phyloP scores from a whole-genome alignment of 306 rosid species.

The Acacia acuminata region DNA sequence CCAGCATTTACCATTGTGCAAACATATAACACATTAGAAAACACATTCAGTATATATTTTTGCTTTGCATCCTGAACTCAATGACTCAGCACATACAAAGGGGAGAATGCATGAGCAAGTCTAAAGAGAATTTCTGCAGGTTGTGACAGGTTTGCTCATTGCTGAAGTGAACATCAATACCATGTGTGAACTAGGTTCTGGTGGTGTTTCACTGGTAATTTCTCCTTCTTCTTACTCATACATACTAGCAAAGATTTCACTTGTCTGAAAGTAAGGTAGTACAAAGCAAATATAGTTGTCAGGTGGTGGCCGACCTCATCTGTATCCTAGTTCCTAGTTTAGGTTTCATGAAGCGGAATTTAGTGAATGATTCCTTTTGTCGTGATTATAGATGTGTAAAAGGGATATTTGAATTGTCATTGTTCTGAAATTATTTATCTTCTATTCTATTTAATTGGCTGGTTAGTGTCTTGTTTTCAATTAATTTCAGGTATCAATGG shows the following conservation, averaged over 20 bases:
- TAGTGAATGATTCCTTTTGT: neutral
- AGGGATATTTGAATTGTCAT: neutral
- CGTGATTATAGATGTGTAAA: slow-evolving; percentile 8
- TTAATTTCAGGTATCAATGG: slow-evolving; percentile 75
- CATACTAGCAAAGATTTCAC: neutral
- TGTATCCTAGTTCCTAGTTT: neutral
- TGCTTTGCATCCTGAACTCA: neutral
- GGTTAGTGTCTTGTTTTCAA: slow-evolving; percentile 28
- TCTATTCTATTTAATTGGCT: slow-evolving; percentile 10
- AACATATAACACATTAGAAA: neutral
- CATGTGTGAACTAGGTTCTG: slow-evolving; percentile 85
- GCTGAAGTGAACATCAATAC: slow-evolving; percentile 85
- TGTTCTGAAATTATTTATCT: slow-evolving; percentile 15
- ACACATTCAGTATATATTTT: neutral
- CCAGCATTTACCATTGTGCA: neutral
- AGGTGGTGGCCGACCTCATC: slow-evolving; percentile 2
- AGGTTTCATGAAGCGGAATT: neutral
- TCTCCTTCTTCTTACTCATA: slow-evolving; percentile 18
- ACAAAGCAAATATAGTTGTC: neutral
- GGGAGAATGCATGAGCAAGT: neutral
- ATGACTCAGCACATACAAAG: slow-evolving; percentile 5
- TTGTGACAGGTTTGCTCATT: slow-evolving; percentile 72
- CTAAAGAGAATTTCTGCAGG: slow-evolving; percentile 45
- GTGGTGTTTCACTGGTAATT: slow-evolving; percentile 72
- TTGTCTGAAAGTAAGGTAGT: neutral